Base-by-base conservation (phyloP, 2,329 filamentous ascomycete species). In the Myriosclerotinia duriaeana region DNA sequence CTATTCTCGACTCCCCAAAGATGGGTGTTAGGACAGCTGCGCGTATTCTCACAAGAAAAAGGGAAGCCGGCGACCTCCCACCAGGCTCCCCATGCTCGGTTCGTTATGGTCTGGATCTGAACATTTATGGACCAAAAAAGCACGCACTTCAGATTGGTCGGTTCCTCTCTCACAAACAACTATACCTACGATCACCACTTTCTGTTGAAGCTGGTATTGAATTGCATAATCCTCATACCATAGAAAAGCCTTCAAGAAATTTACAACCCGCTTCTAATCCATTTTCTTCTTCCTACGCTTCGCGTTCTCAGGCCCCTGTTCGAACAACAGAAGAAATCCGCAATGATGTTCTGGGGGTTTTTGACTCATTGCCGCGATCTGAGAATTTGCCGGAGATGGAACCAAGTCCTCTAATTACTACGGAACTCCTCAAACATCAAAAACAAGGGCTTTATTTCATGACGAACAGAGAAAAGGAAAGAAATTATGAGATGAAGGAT, bases 381-480 rank as follows among this genome's bases (percentile, higher is more conserved):
- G 90, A 96, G 66, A 87, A 92, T 68, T 80, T 98, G 8, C 90
- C 90, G 0, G 85, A 89, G 70, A 87, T 89, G 79, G 87, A 94
- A 5, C 84, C 91, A 0, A 82, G 86, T 64, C 70, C 79, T 2
- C 78, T 80, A 8, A 83, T 95, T 64, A 83, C 84, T 66, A 93
- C 89, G 0, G 82, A 86, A 38, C 80, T 98, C 22, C 86, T 97
- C 53, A 84, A 84, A 67, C 94, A 98, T 78, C 94, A 98, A 77
- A 95, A 92, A 77, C 93, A 97, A 78, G 94, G 90, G 0, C 83
- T 98, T 0, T 87, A 88, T 76, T 98, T 97, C 76, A 92, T 98
- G 89, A 87, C 83, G 12, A 85, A 85, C 26, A 90, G 91, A 69
- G 94, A 98, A 78, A 85, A 86, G 59, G 84, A 86, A 0, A 82